phyloP scores from a whole-genome alignment of 768 basidiomycete species.

The Mrakia gelida region DNA sequence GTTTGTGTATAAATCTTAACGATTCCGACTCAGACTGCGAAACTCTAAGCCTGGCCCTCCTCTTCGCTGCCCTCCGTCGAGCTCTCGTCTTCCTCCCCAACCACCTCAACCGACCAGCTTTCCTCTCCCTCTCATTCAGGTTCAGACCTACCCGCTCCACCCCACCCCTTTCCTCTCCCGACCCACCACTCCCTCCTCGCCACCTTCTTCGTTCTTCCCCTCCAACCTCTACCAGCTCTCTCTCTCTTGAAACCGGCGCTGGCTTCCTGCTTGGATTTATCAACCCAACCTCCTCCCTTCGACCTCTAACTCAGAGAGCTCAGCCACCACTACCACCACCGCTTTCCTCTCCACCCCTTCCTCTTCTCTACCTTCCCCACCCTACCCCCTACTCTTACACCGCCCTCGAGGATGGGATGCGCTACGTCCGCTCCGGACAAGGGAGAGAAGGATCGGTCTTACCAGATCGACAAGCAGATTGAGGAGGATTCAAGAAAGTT shows the following conservation, averaged over 20 bases:
- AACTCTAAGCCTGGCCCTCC: too few relatives aligned
- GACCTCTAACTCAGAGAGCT: too few relatives aligned
- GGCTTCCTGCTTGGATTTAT: too few relatives aligned
- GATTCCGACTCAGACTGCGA: too few relatives aligned
- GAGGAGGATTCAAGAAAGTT: slow-evolving; percentile 80
- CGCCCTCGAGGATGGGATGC: slow-evolving; percentile 20
- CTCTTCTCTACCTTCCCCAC: not conserved
- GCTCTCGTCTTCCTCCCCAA: too few relatives aligned
- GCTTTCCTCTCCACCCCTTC: too few relatives aligned
- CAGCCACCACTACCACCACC: not conserved
- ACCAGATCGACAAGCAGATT: slow-evolving; percentile 69
- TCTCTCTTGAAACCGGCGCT: too few relatives aligned
- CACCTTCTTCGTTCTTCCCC: not conserved
- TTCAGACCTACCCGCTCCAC: not conserved
- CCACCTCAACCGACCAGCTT: too few relatives aligned
- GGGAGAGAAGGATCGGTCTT: slow-evolving; percentile 41
- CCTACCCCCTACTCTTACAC: not conserved
- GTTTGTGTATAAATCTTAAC: too few relatives aligned
- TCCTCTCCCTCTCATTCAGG: not conserved
- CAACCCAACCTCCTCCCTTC: too few relatives aligned
- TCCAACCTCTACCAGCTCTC: not conserved
- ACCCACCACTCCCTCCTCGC: too few relatives aligned
- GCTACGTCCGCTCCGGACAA: slow-evolving; percentile 30
- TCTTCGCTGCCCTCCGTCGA: too few relatives aligned
- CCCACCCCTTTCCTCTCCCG: not conserved